phyloP scores from a whole-genome alignment of 2,329 filamentous ascomycete species.

The Aspergillus sp. region DNA sequence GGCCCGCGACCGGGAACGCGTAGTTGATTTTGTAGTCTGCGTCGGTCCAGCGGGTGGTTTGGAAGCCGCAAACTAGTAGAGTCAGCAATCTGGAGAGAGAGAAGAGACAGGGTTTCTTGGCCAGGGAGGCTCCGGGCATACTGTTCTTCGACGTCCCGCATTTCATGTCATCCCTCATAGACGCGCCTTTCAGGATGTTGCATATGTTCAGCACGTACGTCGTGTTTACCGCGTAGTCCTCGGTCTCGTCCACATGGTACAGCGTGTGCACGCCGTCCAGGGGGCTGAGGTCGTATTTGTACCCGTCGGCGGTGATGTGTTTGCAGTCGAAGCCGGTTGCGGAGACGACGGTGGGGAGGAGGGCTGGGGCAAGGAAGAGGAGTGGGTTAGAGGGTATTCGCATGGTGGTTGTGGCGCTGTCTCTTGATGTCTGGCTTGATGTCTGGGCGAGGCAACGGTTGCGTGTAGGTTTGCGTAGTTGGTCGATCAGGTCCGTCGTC shows the following conservation, averaged over 20 bases:
- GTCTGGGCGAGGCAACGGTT: too few species aligned
- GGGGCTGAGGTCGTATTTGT: slow-evolving; percentile 31
- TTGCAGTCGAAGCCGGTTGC: slow-evolving; percentile 30
- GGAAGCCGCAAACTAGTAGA: slow-evolving; percentile 64
- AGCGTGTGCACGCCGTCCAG: slow-evolving; percentile 31
- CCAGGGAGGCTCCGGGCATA: slow-evolving; percentile 15
- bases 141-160: slow-evolving; percentile 28
- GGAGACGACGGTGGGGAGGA: slow-evolving; percentile 19
- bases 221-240: slow-evolving; percentile 21
- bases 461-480: too few species aligned
- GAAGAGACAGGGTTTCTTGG: too few species aligned
- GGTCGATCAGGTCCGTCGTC: too few species aligned
- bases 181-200: slow-evolving; percentile 18
- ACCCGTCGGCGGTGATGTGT: slow-evolving; percentile 24
- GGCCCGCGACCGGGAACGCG: slow-evolving; percentile 66
- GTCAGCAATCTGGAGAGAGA: slow-evolving; percentile 1
- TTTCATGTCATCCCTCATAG: slow-evolving; percentile 17
- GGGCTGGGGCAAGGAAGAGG: slow-evolving; percentile 17
- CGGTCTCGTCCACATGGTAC: slow-evolving; percentile 20
- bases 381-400: slow-evolving; percentile 20
- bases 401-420: slow-evolving; percentile 24
- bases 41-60: slow-evolving; percentile 43
- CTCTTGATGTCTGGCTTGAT: too few species aligned
- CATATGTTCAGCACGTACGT: slow-evolving; percentile 31
- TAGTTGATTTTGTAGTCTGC: slow-evolving; percentile 43